phyloP scores from a whole-genome alignment of 2,329 filamentous ascomycete genomes.

The Calonectria naviculata region DNA sequence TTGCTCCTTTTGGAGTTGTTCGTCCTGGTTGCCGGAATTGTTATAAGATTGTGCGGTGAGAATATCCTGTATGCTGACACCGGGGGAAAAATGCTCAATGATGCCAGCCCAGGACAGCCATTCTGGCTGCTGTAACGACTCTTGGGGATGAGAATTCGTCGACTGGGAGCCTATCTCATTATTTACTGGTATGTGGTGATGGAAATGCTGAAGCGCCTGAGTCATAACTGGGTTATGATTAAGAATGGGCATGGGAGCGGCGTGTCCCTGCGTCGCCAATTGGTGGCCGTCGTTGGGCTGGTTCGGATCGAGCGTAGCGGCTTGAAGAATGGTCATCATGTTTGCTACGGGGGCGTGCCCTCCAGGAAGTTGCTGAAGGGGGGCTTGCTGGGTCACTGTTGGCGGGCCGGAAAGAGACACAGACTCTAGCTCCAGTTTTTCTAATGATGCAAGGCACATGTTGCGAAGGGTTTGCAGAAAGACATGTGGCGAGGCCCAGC shows the following conservation, averaged over 20 bases:
- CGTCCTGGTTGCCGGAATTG: not conserved
- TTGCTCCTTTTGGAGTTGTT: slow-evolving; percentile 16
- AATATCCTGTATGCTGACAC: slow-evolving; percentile 43
- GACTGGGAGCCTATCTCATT: slow-evolving; percentile 4
- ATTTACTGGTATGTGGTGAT: slow-evolving; percentile 4
- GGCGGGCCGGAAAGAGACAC: slow-evolving; percentile 70
- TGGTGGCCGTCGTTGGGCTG: not conserved
- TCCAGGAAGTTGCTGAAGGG: slow-evolving; percentile 33
- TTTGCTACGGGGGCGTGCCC: not conserved
- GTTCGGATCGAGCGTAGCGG: not conserved
- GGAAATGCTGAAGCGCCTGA: slow-evolving; percentile 9
- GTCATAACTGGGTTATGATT: not conserved
- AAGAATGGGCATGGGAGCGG: not conserved
- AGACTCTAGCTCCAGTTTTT: slow-evolving; percentile 69
- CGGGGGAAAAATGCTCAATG: slow-evolving; percentile 55
- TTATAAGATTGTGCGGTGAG: slow-evolving; percentile 18
- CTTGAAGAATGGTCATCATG: slow-evolving; percentile 31
- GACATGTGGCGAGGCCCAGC: slow-evolving; percentile 72
- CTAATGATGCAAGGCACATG: slow-evolving; percentile 59
- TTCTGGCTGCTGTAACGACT: slow-evolving; percentile 41
- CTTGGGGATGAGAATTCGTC: slow-evolving; percentile 15
- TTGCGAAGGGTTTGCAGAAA: slow-evolving; percentile 62
- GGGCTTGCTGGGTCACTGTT: slow-evolving; percentile 37
- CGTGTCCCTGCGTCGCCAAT: not conserved
- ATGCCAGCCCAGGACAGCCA: slow-evolving; percentile 54